Percentiles rank a stretch among this genome's conserved stretches.
Evolutionary conservation across 345 rosid genomes (phyloP).

Genomic region (Melaleuca quinquenervia): DNA sequence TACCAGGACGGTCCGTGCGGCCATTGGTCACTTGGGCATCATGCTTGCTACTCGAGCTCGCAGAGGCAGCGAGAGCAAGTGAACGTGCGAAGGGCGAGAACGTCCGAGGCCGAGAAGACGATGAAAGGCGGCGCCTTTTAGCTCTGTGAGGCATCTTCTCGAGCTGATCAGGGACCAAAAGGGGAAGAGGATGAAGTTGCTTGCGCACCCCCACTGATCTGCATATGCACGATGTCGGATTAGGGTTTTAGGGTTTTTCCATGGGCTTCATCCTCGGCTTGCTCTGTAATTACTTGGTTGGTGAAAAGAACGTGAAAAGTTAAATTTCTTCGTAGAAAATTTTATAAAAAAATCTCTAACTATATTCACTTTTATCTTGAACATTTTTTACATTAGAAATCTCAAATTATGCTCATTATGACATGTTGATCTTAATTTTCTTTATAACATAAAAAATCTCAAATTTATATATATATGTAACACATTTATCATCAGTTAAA

Average conservation of each 20-base stretch:
- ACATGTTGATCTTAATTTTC: too few relatives aligned
- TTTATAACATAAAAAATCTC: too few relatives aligned
- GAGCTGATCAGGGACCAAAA: background rate
- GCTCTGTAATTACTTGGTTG: too few relatives aligned
- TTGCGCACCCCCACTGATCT: background rate
- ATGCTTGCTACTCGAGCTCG: slow-evolving; percentile 14
- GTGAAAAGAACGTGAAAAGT: too few relatives aligned
- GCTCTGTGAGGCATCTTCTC: slow-evolving; percentile 35
- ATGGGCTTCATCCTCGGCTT: background rate
- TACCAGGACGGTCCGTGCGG: slow-evolving; percentile 5
- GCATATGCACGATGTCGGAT: background rate
- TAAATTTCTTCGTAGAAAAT: too few relatives aligned
- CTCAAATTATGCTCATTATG: too few relatives aligned
- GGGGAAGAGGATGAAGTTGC: background rate
- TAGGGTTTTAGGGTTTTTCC: background rate
- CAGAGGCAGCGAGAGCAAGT: slow-evolving; percentile 30
- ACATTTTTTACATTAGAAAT: too few relatives aligned
- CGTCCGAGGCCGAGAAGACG: slow-evolving; percentile 35
- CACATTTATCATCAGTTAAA: too few relatives aligned
- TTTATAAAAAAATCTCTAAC: too few relatives aligned
- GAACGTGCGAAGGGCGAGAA: slow-evolving; percentile 68
- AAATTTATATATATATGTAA: too few relatives aligned
- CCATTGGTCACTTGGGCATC: slow-evolving; percentile 7
- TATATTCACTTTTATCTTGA: too few relatives aligned
- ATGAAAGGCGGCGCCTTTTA: slow-evolving; percentile 11